phyloP scores from a whole-genome alignment of 208 protist species.

The Dictyostelium gargantuum region DNA sequence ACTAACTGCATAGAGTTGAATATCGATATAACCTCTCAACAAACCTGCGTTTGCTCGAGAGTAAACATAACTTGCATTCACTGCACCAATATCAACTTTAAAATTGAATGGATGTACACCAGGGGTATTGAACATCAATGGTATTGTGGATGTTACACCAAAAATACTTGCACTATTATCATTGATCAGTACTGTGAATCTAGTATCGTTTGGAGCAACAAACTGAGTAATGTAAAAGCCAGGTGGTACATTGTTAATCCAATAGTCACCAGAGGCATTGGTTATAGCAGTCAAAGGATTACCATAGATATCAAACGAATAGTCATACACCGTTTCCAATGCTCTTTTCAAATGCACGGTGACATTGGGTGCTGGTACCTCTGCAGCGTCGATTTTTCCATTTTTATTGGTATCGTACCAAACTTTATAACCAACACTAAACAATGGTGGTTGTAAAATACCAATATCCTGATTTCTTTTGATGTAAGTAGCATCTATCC shows the following conservation, averaged over 20 bases:
- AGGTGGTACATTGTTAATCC: neutral
- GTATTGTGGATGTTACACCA: neutral
- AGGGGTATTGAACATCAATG: neutral
- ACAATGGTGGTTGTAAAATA: neutral
- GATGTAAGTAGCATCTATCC: neutral
- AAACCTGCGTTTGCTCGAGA: conserved; percentile 10
- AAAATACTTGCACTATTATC: neutral
- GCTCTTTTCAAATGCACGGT: neutral
- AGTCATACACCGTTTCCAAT: neutral
- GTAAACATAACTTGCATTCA: neutral
- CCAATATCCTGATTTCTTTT: neutral
- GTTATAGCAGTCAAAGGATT: neutral
- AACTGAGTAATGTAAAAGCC: conserved; percentile 1
- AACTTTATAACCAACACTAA: neutral
- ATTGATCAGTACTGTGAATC: neutral
- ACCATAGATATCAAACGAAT: neutral
- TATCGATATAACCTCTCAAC: neutral
- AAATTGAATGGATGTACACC: neutral
- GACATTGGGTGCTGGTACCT: neutral
- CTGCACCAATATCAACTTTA: neutral
- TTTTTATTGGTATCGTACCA: conserved; percentile 25
- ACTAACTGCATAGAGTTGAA: neutral
- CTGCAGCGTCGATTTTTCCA: neutral
- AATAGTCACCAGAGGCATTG: conserved; percentile 1
- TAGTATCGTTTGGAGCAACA: neutral